Evolutionary conservation across 768 basidiomycete species (phyloP).

Genomic region (Hirschioporus abietinus): DNA sequence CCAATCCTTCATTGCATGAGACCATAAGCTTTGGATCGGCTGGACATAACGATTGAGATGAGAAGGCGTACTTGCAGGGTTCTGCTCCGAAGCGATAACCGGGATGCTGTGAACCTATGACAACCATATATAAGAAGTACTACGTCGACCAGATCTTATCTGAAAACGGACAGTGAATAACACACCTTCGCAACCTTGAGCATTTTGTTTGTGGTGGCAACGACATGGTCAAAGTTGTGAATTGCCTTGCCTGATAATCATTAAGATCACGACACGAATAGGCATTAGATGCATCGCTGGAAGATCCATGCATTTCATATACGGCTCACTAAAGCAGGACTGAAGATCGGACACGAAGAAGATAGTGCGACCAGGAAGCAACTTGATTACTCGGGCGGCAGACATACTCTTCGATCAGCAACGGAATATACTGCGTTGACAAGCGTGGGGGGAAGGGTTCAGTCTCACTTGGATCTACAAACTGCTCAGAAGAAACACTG

Average conservation of each 20-base stretch:
- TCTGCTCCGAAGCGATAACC: slow-evolving; percentile 82
- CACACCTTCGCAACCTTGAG: slow-evolving; percentile 65
- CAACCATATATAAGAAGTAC: not conserved
- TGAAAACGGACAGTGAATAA: slow-evolving; percentile 1
- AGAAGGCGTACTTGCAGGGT: slow-evolving; percentile 56
- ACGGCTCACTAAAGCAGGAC: slow-evolving; percentile 56
- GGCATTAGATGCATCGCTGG: slow-evolving; percentile 5
- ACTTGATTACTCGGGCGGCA: slow-evolving; percentile 23
- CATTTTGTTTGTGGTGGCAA: slow-evolving; percentile 69
- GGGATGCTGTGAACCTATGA: slow-evolving; percentile 56
- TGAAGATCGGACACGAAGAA: slow-evolving; percentile 88
- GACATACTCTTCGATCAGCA: slow-evolving; percentile 1
- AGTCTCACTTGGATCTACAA: slow-evolving; percentile 6
- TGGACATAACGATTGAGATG: not conserved
- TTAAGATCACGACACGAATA: slow-evolving; percentile 15
- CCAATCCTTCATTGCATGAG: slow-evolving; percentile 29
- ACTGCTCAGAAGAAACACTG: too few species aligned
- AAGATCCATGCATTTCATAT: not conserved
- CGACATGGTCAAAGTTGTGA: slow-evolving; percentile 65
- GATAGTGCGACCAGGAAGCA: slow-evolving; percentile 37
- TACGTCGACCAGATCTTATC: slow-evolving; percentile 6
- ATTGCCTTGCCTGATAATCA: slow-evolving; percentile 41
- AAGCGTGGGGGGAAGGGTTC: not conserved
- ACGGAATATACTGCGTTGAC: not conserved
- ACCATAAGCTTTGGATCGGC: not conserved